phyloP scores from a whole-genome alignment of 805 yeast genomes.

The Saccharomyces eubayanus region DNA sequence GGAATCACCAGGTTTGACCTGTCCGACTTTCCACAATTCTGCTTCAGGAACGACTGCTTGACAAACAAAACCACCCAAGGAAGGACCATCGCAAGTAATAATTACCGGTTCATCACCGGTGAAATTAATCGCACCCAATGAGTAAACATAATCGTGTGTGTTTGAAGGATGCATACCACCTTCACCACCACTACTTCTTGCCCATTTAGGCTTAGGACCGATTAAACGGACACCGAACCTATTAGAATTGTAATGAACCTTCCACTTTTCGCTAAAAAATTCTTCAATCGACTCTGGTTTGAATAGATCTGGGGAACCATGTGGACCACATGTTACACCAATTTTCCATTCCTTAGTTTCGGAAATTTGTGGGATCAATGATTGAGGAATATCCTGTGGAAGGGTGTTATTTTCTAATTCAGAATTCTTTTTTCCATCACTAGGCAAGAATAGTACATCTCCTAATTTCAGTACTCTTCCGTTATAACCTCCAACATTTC shows the following conservation, averaged over 20 bases:
- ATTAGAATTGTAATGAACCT: constrained; percentile 93
- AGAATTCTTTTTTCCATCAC: constrained; percentile 50
- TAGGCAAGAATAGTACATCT: constrained; percentile 66
- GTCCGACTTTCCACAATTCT: constrained; percentile 98
- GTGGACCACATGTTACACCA: constrained; percentile 95
- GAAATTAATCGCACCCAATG: constrained; percentile 92
- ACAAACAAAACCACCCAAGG: constrained; percentile 95
- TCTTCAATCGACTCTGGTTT: constrained; percentile 61
- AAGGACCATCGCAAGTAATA: constrained; percentile 94
- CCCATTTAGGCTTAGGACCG: constrained; percentile 97
- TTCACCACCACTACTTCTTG: constrained; percentile 92
- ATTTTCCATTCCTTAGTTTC: constrained; percentile 55
- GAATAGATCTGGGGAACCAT: constrained; percentile 95
- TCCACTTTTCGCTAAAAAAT: constrained; percentile 77
- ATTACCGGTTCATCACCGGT: constrained; percentile 99
- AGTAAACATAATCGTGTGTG: constrained; percentile 94
- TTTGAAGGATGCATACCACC: constrained; percentile 98
- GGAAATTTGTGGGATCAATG: constrained; percentile 30
- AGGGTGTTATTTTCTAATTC: constrained; percentile 52
- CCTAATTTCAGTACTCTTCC: constrained; percentile 89
- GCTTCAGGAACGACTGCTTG: constrained; percentile 92
- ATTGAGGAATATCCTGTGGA: constrained; percentile 50
- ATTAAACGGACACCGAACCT: constrained; percentile 91
- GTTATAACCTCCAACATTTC: constrained; percentile 86
- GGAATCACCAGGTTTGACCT: constrained; percentile 87